Conservation (phyloP, 2,329 filamentous ascomycete species). For the Myriangium duriaei region DNA sequence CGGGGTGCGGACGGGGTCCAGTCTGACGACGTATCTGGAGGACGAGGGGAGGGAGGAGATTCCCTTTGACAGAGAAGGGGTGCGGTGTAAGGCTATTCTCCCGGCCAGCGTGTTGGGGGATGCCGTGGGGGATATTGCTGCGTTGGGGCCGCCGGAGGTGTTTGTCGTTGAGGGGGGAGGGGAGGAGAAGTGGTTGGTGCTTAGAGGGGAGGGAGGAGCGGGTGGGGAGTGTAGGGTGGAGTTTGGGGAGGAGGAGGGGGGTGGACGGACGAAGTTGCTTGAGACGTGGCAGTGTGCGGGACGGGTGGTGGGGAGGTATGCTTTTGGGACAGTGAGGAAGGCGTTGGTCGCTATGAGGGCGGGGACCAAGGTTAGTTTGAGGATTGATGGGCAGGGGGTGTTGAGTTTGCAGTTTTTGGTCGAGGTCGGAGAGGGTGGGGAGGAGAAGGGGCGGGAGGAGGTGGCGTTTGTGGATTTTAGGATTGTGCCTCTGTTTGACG, state of each 20-base stretch:
- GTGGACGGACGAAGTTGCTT: slow-evolving; percentile 36
- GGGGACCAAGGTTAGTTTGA: slow-evolving; percentile 81
- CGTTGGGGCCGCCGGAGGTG: slow-evolving; percentile 9
- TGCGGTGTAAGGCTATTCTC: slow-evolving; percentile 93
- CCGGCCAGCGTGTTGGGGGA: slow-evolving; percentile 61
- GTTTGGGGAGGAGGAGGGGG: slow-evolving; percentile 27
- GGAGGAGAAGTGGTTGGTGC: slow-evolving; percentile 2
- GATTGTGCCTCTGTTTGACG: slow-evolving; percentile 59
- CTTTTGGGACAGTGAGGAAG: slow-evolving; percentile 74
- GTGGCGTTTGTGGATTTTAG: slow-evolving; percentile 71
- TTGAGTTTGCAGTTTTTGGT: slow-evolving; percentile 95
- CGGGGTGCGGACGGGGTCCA: slow-evolving; percentile 83
- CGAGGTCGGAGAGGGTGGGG: slow-evolving; percentile 48
- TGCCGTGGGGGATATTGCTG: slow-evolving; percentile 25
- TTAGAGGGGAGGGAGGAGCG: slow-evolving; percentile 5
- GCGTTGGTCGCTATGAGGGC: slow-evolving; percentile 86
- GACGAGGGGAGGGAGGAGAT: slow-evolving; percentile 53
- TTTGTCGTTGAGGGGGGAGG: slow-evolving; percentile 3
- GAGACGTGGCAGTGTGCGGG: slow-evolving; percentile 57
- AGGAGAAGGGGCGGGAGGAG: slow-evolving; percentile 18
- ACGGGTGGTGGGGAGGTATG: slow-evolving; percentile 60
- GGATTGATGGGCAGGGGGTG: slow-evolving; percentile 79
- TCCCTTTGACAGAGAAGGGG: slow-evolving; percentile 67
- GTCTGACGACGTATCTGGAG: slow-evolving; percentile 64
- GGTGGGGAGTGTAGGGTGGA: slow-evolving; percentile 35